Evolutionary conservation across 441 rosid species (phyloP).

Genomic region (Croton setiger): DNA sequence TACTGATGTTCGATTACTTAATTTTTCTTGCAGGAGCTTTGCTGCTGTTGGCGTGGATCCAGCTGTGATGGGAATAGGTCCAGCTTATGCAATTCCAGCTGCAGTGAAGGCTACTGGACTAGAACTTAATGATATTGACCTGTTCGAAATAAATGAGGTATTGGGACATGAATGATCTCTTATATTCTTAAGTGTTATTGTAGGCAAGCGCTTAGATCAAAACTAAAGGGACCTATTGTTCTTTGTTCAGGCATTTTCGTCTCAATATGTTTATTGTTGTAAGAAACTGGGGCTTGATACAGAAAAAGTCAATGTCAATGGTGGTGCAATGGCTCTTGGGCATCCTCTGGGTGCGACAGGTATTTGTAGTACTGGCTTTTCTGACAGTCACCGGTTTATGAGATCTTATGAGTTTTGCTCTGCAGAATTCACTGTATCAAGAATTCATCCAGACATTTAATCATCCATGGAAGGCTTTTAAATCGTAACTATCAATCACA

Average conservation of each 20-base stretch:
- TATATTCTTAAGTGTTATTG: not conserved
- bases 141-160: slow-evolving; percentile 97
- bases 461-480: not conserved
- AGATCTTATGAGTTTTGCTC: not conserved
- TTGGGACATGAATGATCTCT: not conserved
- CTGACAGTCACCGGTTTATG: not conserved
- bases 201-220: not conserved
- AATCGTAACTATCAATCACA: not conserved
- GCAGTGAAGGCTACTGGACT: slow-evolving; percentile 91
- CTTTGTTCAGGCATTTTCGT: slow-evolving; percentile 84
- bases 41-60: slow-evolving; percentile 97
- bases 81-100: slow-evolving; percentile 94
- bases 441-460: not conserved
- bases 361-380: slow-evolving; percentile 22
- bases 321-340: slow-evolving; percentile 94
- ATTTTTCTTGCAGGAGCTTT: slow-evolving; percentile 58
- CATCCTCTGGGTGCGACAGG: slow-evolving; percentile 98
- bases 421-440: not conserved
- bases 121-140: slow-evolving; percentile 69
- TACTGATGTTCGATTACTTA: not conserved
- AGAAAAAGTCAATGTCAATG: slow-evolving; percentile 84
- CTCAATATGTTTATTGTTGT: slow-evolving; percentile 83
- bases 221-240: slow-evolving; percentile 2
- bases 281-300: slow-evolving; percentile 83
- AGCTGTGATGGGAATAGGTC: slow-evolving; percentile 95